A percentile compares a stretch with the other conserved stretches of the same genome.
phyloP scores from a whole-genome alignment of 2,329 filamentous ascomycete genomes.

The Beauveria sp. region DNA sequence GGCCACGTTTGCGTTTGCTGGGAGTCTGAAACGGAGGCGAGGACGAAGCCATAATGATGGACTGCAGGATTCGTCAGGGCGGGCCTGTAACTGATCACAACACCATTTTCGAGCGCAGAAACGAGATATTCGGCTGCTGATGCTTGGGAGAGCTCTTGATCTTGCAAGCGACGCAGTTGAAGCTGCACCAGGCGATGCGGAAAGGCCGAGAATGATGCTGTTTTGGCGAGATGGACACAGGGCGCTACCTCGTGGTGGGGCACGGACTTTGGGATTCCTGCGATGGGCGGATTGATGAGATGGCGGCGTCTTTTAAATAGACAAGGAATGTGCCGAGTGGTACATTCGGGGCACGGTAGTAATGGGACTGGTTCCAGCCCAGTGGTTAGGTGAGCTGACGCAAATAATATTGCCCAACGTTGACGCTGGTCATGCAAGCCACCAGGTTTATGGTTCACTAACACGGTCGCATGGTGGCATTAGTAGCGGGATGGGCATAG shows the following conservation, averaged over 20 bases:
- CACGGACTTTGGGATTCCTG: background rate
- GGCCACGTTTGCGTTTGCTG: slow-evolving; percentile 40
- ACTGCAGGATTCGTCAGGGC: background rate
- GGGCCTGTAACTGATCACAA: background rate
- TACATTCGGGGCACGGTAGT: background rate
- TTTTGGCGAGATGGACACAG: slow-evolving; percentile 1
- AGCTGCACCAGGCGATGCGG: background rate
- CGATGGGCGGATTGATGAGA: background rate
- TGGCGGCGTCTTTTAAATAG: background rate
- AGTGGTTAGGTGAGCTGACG: background rate
- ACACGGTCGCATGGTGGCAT: background rate
- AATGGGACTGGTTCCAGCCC: background rate
- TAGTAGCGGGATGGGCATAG: background rate
- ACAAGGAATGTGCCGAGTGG: background rate
- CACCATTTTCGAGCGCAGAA: background rate
- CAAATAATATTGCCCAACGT: background rate
- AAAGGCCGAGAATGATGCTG: background rate
- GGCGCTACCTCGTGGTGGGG: slow-evolving; percentile 7
- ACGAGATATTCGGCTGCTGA: background rate
- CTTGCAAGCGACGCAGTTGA: background rate
- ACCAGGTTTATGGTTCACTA: background rate
- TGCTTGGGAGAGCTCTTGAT: background rate
- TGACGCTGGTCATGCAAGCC: background rate
- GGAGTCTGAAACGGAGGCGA: slow-evolving; percentile 20
- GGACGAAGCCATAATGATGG: slow-evolving; percentile 3